A percentile compares a stretch with the other conserved stretches of the same genome.
Evolutionary conservation across 1,284 basidiomycete species (phyloP).

Genomic region (Cutaneotrichosporon sp.): DNA sequence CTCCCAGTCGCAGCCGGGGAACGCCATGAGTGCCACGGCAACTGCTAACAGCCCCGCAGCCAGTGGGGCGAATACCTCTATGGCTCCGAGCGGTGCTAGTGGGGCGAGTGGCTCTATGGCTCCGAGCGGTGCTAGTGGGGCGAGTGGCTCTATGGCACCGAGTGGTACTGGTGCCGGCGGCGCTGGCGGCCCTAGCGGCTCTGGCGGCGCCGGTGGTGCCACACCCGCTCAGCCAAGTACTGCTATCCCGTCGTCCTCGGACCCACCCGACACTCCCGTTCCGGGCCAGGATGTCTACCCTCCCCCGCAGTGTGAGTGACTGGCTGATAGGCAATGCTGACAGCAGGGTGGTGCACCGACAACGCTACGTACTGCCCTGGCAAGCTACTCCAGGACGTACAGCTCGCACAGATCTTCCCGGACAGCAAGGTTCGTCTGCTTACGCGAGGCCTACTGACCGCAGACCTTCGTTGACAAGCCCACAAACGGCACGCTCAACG

Average conservation of each 20-base stretch:
- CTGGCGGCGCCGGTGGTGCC: background rate
- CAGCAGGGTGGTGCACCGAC: constrained; percentile 27
- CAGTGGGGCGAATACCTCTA: too few species aligned
- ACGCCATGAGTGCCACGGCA: too few species aligned
- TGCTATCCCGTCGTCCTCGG: constrained; percentile 58
- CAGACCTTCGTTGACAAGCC: constrained; percentile 74
- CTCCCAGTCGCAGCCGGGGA: background rate
- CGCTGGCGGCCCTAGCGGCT: background rate
- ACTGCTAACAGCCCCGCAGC: too few species aligned
- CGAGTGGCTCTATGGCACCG: too few species aligned
- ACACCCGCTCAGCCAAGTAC: background rate
- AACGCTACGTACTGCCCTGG: constrained; percentile 79
- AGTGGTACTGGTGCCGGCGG: background rate
- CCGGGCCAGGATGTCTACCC: constrained; percentile 66
- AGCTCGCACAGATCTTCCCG: constrained; percentile 65
- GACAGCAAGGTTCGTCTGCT: constrained; percentile 70
- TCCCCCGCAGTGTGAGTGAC: constrained; percentile 54
- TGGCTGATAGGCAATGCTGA: background rate
- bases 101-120: background rate
- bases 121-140: background rate
- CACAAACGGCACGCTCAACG: constrained; percentile 59
- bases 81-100: background rate
- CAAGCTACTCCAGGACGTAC: constrained; percentile 72
- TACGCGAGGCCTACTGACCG: background rate
- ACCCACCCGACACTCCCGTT: constrained; percentile 54